Base-by-base conservation (phyloP, 331 rosid species). In the Malus hybrid region DNA sequence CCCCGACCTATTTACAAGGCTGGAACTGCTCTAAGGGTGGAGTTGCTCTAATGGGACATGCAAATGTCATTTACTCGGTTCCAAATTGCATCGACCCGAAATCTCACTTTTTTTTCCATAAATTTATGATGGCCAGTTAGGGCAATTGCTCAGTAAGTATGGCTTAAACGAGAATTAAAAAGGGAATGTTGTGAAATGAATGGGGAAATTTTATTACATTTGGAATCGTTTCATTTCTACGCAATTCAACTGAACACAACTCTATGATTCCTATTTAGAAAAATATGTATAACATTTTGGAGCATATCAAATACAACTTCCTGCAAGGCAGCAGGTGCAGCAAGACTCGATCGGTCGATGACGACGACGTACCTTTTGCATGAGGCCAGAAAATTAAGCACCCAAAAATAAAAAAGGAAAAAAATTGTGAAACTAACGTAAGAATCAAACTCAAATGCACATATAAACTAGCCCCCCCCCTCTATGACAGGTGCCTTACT, bases 281-380 rank as follows among this genome's bases (percentile, higher is more conserved):
- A 54, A 81, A 72, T 81, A 80, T 82, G 84, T 87, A 85, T 84
- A 82, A 72, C 77, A 82, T 24, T 79, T 29, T 34, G 69, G 72
- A 67, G 82, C 72, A 82, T 73, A 73, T 70, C 74, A 77, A 77
- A 83, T 84, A 86, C 88, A 91, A 77, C 86, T 80, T 85, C 81
- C 85, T 80, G 69, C 76, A 82, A 79, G 77, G 75, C 87, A 76
- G 69, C 77, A 62, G 80, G 59, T 73, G 65, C 71, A 67, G 73
- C 85, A 55, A 59, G 80, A 78, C 83, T 83, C 68, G 56, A 75
- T 62, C 36, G 5, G 14, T 10, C 14, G 48, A 36, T 8, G 3
- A 10, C 48, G 14, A 42, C 48, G 66, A 71, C 33, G 68, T 76
- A 59, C 85, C 57, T 28, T 79, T 60, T 86, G 55, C 80, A 81